Evolutionary conservation across 805 yeast genomes (phyloP).

Genomic region (Scheffersomyces ergatensis): DNA sequence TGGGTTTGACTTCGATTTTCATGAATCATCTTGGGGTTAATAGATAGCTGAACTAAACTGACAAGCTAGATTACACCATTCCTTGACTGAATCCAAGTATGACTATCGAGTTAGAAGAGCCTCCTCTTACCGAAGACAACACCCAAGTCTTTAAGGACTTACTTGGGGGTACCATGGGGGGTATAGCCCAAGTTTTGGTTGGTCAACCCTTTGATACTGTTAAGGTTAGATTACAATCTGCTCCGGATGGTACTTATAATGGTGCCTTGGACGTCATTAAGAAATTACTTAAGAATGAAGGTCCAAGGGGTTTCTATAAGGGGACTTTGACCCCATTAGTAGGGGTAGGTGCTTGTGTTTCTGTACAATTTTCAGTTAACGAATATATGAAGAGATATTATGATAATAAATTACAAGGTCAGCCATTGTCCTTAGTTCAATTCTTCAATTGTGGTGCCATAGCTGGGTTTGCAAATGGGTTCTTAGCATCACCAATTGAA

Average conservation of each 20-base stretch:
- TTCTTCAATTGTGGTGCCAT: slow-evolving; percentile 81
- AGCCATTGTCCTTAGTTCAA: slow-evolving; percentile 55
- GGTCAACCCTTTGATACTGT: slow-evolving; percentile 98
- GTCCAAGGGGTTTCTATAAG: slow-evolving; percentile 40
- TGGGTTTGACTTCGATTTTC: no score
- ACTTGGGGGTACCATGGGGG: slow-evolving; percentile 91
- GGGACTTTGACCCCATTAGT: slow-evolving; percentile 46
- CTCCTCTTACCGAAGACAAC: slow-evolving; percentile 31
- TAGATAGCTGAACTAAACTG: no score
- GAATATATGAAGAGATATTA: slow-evolving; percentile 89
- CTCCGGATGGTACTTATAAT: slow-evolving; percentile 69
- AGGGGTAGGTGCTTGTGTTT: slow-evolving; percentile 91
- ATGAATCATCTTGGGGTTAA: no score
- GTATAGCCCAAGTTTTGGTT: slow-evolving; percentile 89
- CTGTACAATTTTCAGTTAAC: slow-evolving; percentile 92
- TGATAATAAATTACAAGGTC: slow-evolving; percentile 42
- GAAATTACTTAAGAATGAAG: slow-evolving; percentile 52
- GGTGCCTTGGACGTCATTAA: slow-evolving; percentile 79
- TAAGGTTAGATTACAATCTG: slow-evolving; percentile 88
- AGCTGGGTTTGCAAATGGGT: slow-evolving; percentile 90
- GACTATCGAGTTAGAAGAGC: slow-evolving; percentile 46
- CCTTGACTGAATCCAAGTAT: slow-evolving; percentile 11
- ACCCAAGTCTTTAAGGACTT: slow-evolving; percentile 68
- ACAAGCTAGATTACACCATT: no score
- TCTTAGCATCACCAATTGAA: slow-evolving; percentile 91